A percentile compares a stretch with the other conserved stretches of the same genome.
These are phyloP conservation scores for Agaricus blazei DNA, from an alignment of 768 basidiomycete species.

Conservation along the genomic window DNA sequence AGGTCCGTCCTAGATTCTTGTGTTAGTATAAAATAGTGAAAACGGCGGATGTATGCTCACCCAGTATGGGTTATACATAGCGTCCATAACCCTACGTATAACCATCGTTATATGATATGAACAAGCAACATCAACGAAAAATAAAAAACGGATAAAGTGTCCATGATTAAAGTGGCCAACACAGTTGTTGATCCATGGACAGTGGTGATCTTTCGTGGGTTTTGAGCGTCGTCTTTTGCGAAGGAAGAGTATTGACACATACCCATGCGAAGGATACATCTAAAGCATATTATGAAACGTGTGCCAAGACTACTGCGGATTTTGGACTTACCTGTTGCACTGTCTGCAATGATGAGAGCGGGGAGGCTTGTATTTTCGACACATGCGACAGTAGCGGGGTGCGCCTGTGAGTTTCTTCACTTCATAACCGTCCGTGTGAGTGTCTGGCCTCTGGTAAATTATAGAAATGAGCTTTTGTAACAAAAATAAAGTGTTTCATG, in stretches of 20 bases:
- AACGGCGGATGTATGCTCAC: constrained; percentile 28
- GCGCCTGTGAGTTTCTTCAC: constrained; percentile 84
- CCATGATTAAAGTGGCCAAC: constrained; percentile 92
- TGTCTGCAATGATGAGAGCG: constrained; percentile 89
- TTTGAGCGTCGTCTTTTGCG: neutral
- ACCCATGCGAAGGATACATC: constrained; percentile 91
- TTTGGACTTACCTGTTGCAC: constrained; percentile 64
- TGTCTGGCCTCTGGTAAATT: constrained; percentile 63
- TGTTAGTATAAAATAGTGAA: neutral
- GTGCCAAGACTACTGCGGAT: neutral
- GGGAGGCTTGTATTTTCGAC: constrained; percentile 81
- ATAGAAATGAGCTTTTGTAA: constrained; percentile 1
- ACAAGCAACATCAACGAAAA: constrained; percentile 89
- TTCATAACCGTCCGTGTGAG: constrained; percentile 70
- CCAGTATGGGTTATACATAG: constrained; percentile 43
- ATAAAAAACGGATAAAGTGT: constrained; percentile 85
- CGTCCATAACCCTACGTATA: constrained; percentile 51
- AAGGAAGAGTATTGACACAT: constrained; percentile 16
- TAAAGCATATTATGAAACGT: constrained; percentile 20
- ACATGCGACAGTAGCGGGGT: constrained; percentile 84
- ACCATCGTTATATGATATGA: constrained; percentile 86
- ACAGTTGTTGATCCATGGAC: constrained; percentile 93
- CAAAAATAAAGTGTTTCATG: neutral
- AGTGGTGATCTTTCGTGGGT: constrained; percentile 67
- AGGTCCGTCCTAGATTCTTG: constrained; percentile 54